Conservation (phyloP, 495 filamentous ascomycete species). For the Podospora pseudocomata region DNA sequence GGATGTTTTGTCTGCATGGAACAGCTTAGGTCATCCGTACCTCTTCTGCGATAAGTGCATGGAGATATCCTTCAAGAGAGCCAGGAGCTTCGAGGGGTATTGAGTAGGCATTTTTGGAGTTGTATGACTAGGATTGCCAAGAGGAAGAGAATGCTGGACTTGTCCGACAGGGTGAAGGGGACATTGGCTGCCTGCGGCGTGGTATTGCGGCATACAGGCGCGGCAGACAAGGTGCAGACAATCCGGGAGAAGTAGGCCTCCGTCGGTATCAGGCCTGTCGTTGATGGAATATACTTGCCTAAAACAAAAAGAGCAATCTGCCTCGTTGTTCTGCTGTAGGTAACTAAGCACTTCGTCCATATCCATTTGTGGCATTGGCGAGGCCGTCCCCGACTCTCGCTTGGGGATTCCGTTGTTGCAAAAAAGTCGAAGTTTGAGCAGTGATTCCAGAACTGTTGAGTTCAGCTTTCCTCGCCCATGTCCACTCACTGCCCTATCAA, state of each 20-base stretch:
- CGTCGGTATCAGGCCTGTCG: not conserved
- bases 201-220: not conserved
- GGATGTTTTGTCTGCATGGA: not conserved
- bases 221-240: not conserved
- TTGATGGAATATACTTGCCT: slow-evolving; percentile 1
- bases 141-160: not conserved
- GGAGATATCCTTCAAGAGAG: not conserved
- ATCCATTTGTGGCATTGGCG: not conserved
- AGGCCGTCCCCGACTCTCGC: not conserved
- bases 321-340: slow-evolving; percentile 7
- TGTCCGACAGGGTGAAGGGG: not conserved
- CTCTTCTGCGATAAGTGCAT: not conserved
- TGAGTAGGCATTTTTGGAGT: not conserved
- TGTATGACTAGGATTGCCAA: not conserved
- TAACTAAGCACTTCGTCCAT: slow-evolving; percentile 10
- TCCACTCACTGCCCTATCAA: slow-evolving; percentile 2
- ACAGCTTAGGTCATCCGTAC: not conserved
- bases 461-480: slow-evolving; percentile 6
- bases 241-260: not conserved
- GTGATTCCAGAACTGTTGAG: slow-evolving; percentile 4
- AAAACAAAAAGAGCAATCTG: slow-evolving; percentile 3
- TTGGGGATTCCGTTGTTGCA: slow-evolving; percentile 10
- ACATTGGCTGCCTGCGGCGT: not conserved
- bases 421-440: slow-evolving; percentile 9
- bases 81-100: not conserved